phyloP scores from a whole-genome alignment of 208 protist genomes.

The Crithidia mellificae region DNA sequence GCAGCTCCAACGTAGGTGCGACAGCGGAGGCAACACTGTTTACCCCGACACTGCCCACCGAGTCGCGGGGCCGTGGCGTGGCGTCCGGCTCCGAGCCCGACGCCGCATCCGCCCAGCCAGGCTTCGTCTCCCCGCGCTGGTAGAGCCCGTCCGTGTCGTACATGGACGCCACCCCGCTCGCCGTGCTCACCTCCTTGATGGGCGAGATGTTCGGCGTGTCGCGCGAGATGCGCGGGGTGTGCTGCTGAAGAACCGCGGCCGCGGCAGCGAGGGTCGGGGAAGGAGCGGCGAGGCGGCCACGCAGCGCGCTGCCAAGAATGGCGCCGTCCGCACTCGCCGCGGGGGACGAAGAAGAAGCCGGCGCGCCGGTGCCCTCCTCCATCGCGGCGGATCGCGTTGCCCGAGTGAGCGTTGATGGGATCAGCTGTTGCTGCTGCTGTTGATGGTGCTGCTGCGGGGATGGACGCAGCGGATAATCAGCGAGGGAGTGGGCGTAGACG shows the following conservation, averaged over 20 bases:
- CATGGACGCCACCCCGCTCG: conserved; percentile 21
- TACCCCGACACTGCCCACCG: background rate
- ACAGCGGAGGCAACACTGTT: background rate
- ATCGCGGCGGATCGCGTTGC: background rate
- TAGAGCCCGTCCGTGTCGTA: conserved; percentile 18
- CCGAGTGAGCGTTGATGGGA: background rate
- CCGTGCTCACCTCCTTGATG: conserved; percentile 31
- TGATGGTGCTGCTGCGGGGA: too few species aligned
- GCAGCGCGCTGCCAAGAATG: conserved; percentile 18
- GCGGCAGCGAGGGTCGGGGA: background rate
- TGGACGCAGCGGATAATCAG: conserved; percentile 14
- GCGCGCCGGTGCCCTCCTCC: background rate
- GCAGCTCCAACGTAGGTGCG: conserved; percentile 17
- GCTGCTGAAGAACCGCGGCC: background rate
- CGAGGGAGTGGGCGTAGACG: conserved; percentile 17
- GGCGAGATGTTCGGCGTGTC: conserved; percentile 43
- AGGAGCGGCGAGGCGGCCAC: conserved; percentile 3
- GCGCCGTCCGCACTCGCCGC: conserved; percentile 13
- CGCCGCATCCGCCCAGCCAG: conserved; percentile 1
- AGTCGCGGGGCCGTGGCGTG: conserved; percentile 3
- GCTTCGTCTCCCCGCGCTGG: conserved; percentile 6
- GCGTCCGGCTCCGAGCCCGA: background rate
- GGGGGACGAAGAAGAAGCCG: background rate
- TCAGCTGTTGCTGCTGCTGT: background rate
- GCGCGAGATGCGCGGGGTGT: conserved; percentile 12